phyloP scores from a whole-genome alignment of 1,284 basidiomycete genomes.

The Malassezia obtusa region DNA sequence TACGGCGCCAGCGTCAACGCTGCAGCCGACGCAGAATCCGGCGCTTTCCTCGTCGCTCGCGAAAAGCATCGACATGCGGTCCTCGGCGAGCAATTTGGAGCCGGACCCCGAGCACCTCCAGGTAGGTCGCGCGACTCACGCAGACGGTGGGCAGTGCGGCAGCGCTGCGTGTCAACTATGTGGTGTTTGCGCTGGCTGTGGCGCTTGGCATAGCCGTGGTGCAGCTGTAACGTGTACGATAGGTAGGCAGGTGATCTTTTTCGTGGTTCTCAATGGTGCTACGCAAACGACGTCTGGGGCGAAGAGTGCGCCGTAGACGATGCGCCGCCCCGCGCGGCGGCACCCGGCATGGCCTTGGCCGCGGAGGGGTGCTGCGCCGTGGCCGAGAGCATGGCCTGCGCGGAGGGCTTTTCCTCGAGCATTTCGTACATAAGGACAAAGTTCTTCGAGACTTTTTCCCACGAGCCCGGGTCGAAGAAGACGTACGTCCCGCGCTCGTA shows the following conservation, averaged over 20 bases:
- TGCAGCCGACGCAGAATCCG: slow-evolving; percentile 1
- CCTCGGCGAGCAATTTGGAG: slow-evolving; percentile 7
- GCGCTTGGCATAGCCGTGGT: neutral
- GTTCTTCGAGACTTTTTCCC: slow-evolving; percentile 64
- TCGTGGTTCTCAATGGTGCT: neutral
- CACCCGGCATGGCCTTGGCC: neutral
- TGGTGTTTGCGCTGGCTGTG: neutral
- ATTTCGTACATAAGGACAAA: slow-evolving; percentile 76
- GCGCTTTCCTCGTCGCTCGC: slow-evolving; percentile 3
- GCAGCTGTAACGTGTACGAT: neutral
- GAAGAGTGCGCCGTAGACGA: slow-evolving; percentile 1
- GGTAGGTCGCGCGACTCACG: neutral
- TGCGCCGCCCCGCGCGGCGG: neutral
- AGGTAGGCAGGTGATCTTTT: neutral
- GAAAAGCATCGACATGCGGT: neutral
- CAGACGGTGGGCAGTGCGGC: neutral
- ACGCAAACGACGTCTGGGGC: slow-evolving; percentile 16
- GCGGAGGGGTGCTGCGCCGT: slow-evolving; percentile 6
- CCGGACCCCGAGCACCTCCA: slow-evolving; percentile 5
- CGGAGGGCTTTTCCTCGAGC: slow-evolving; percentile 65
- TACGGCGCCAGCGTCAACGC: slow-evolving; percentile 7
- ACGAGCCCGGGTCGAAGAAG: slow-evolving; percentile 80
- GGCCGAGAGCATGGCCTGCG: slow-evolving; percentile 15
- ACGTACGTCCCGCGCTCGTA: slow-evolving; percentile 82
- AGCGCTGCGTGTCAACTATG: neutral